phyloP scores from a whole-genome alignment of 148 eudicot species.

The Polygonum aviculare region DNA sequence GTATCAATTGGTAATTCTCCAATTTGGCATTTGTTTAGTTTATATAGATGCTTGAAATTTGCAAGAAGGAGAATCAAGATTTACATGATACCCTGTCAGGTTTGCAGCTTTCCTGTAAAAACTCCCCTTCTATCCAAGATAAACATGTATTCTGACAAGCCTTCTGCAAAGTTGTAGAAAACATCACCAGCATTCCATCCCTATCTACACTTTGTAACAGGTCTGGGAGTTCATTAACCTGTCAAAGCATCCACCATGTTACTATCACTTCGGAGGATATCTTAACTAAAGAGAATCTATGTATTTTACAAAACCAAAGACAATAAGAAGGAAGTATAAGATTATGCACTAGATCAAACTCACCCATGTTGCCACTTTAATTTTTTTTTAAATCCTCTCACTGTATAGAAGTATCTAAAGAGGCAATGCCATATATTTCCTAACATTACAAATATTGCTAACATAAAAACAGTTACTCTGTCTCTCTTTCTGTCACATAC shows the following conservation, averaged over 20 bases:
- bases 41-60: constrained; percentile 4
- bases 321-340: not conserved
- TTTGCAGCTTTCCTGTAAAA: constrained; percentile 32
- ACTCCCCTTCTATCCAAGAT: constrained; percentile 79
- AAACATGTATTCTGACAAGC: constrained; percentile 51
- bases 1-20: not conserved
- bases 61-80: constrained; percentile 7
- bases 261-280: not conserved
- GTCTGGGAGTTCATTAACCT: constrained; percentile 60
- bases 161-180: constrained; percentile 39
- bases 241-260: constrained; percentile 13
- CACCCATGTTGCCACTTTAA: not conserved
- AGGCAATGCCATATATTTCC: not conserved
- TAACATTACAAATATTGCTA: not conserved
- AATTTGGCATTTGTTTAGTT: not conserved
- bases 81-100: constrained; percentile 50
- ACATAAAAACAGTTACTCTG: not conserved
- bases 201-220: constrained; percentile 21
- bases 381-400: not conserved
- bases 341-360: not conserved
- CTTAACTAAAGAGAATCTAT: not conserved
- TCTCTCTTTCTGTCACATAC: not conserved
- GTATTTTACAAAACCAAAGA: not conserved
- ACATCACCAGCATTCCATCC: constrained; percentile 32
- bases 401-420: not conserved